Evolutionary conservation across 176 grass and related monocot species (phyloP), one percentile per base, ranked within the genome.

Genomic region (Cenchrus fungigraminus): DNA sequence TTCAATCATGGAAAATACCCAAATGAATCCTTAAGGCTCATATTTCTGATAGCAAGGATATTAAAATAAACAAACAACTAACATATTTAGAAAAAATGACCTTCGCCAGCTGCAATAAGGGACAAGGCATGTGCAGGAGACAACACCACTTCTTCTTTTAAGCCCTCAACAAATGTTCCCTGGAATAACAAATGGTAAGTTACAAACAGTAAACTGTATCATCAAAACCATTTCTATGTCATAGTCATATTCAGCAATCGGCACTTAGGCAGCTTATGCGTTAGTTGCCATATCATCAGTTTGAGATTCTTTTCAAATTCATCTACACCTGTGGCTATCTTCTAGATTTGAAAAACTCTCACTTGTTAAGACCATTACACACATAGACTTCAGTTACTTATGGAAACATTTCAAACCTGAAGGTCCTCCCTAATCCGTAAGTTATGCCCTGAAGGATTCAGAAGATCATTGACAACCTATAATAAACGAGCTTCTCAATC

Each of bases 91-190:
- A 76, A 79, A 84, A 84, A 63, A 58, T 78, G 42, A 94, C 94
- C 94, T 94, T 97, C 94, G 69, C 94, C 94, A 72, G 85, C 87
- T 77, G 94, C 85, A 88, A 97, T 97, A 84, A 97, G 91, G 51
- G 94, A 94, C 57, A 97, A 86, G 64, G 85, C 91, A 83, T 97
- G 94, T 29, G 76, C 91, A 97, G 89, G 91, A 84, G 94, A 97
- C 47, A 97, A 73, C 9, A 94, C 94, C 17, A 90, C 94, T 87
- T 97, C 94, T 86, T 97, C 94, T 74, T 94, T 94, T 78, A 97
- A 90, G 54, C 94, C 94, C 76, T 90, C 89, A 65, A 97, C 89
- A 84, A 94, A 94, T 81, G 85, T 82, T 60, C 85, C 85, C 85
- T 87, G 44, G n/a, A 65, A 78, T 37, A 59, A 79, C 60, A 5